These are phyloP conservation scores for Populus tomentosa DNA, from an alignment of 441 rosid genomes.

Conservation along the genomic window DNA sequence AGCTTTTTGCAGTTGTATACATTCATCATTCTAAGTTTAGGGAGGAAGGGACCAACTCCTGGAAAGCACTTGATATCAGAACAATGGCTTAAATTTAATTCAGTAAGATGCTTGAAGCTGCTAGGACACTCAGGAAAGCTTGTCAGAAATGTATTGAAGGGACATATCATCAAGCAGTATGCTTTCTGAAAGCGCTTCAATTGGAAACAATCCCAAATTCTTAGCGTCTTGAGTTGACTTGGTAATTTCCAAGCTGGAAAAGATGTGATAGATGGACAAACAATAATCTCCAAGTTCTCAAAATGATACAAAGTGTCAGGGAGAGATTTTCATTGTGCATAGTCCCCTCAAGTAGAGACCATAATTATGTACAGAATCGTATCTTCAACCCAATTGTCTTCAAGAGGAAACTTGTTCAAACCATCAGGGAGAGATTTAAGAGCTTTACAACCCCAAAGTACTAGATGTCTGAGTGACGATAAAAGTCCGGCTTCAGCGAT, in stretches of 20 bases:
- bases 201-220: neutral
- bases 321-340: neutral
- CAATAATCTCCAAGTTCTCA: slow-evolving; percentile 5
- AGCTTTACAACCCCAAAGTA: neutral
- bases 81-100: neutral
- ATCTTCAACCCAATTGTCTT: neutral
- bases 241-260: slow-evolving; percentile 1
- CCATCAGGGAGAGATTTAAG: neutral
- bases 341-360: neutral
- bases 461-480: slow-evolving; percentile 5
- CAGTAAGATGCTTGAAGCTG: neutral
- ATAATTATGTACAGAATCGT: neutral
- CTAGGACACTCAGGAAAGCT: neutral
- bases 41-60: neutral
- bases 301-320: neutral
- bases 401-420: neutral
- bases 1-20: neutral
- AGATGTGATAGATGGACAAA: slow-evolving; percentile 2
- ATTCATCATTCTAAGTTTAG: neutral
- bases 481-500: neutral
- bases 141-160: neutral
- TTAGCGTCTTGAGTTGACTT: neutral
- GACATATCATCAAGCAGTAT: neutral
- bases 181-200: neutral
- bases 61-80: neutral